Conservation (phyloP, 176 grass and related monocot genomes). For the Bothriochloa decipiens region DNA sequence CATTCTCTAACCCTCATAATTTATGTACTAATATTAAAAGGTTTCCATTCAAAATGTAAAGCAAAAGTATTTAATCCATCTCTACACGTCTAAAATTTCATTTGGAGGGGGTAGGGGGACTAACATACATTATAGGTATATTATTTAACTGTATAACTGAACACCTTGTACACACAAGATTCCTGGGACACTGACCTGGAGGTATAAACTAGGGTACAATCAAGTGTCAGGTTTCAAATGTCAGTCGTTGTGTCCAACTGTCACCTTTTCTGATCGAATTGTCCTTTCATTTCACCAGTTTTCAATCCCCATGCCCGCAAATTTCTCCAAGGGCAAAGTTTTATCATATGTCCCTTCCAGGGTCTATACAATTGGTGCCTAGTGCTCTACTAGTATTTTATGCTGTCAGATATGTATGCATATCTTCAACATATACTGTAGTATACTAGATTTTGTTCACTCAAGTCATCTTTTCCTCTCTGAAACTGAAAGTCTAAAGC, state of each 20-base stretch:
- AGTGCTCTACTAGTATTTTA: slow-evolving; percentile 46
- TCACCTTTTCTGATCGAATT: slow-evolving; percentile 14
- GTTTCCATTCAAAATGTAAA: background rate
- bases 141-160: background rate
- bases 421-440: slow-evolving; percentile 14
- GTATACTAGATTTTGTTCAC: slow-evolving; percentile 13
- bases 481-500: slow-evolving; percentile 17
- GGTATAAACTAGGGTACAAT: slow-evolving; percentile 34
- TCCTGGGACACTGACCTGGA: slow-evolving; percentile 35
- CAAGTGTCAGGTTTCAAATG: slow-evolving; percentile 30
- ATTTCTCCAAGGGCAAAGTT: slow-evolving; percentile 6
- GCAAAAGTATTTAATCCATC: background rate
- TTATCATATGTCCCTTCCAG: slow-evolving; percentile 44
- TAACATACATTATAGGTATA: background rate
- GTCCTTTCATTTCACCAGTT: slow-evolving; percentile 27
- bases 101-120: background rate
- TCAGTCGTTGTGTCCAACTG: slow-evolving; percentile 28
- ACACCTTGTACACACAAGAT: background rate
- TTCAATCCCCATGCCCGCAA: background rate
- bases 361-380: slow-evolving; percentile 13
- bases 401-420: background rate
- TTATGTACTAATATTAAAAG: background rate
- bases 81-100: background rate
- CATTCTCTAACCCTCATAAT: background rate
- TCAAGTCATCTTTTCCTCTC: background rate